Evolutionary conservation across 108 stramenopile species (phyloP), one percentile per base, ranked within the genome.

Genomic region (Cyclotella atomus): DNA sequence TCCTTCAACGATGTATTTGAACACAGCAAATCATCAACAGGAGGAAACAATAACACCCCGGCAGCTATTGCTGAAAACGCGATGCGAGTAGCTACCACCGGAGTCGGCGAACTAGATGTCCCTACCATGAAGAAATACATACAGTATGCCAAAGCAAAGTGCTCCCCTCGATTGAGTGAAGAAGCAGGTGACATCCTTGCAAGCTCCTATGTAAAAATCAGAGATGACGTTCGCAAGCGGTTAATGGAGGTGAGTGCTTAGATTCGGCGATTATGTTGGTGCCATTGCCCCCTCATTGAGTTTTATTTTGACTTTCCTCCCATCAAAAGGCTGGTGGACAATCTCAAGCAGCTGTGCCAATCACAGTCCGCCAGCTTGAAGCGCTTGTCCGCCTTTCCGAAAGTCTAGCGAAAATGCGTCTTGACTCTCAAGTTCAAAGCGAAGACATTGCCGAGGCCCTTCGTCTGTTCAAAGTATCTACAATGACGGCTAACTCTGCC

Each of bases 301-400:
- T 32, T 23, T 20, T 45, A 3, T 1, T 10, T 68, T 61, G 34
- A 1, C 20, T 38, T 32, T 34, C 19, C 1, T 36, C 32, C 12
- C 3, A 2, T 2, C 59, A 21, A 0, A n/a, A 76, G 71, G 79
- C 67, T 28, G 79, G 78, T 30, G 76, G 80, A 16, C 64, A 80
- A 50, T 54, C 60, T 27, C 90, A 88, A 65, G 84, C 93, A 15
- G 84, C 89, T 14, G 97, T 99, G 38, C 99, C 99, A 34, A 99
- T 99, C 79, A 99, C 99, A 3, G 97, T 99, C 8, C 94, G 99
- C 32, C 99, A 99, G 86, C 88, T 99, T n/a, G 99, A 99, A 83
- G 99, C 99, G 24, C 82, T 99, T 33, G 97, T 99, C 19, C 96
- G 99, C 21, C 72, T 99, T 7, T 91, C 93, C 0, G 99, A 99